Evolutionary conservation across 2,329 filamentous ascomycete species (phyloP), one percentile per base, ranked within the genome.

Genomic region (Ophiocordyceps robertsii): DNA sequence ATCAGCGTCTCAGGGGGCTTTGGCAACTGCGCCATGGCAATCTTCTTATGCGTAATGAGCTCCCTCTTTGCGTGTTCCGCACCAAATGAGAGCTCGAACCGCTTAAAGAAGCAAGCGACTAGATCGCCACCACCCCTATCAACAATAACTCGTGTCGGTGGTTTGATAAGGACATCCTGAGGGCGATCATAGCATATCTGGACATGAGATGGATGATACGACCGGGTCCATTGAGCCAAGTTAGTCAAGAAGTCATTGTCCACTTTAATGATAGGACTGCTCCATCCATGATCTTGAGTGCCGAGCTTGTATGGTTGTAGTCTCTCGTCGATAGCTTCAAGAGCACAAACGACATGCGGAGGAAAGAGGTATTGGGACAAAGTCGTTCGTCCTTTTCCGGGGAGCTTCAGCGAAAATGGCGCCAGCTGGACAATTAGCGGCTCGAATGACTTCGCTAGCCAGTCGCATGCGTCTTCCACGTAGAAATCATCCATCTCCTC

Each of bases 31-130:
- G 51, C 45, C 2, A 37, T 30, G 0, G 37, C 36, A 14, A 55
- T 51, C 19, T 17, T 38, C 33, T 48, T 49, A 3, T 51, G 46
- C 1, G 38, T 37, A 8, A 44, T 36, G 1, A 54, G 47, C 37
- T 56, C 43, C 37, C 24, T 14, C 6, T 29, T 35, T 8, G 19
- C 37, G 14, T 45, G 40, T 40, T 44, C 43, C 29, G 30, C 8
- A 36, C 38, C 12, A 17, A 36, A 36, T 36, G 33, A 36, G 3
- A 36, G 12, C 41, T 36, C 2, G 47, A 51, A 51, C 16, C 41
- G 45, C 29, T 53, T 53, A 21, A 49, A 53, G 45, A 52, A 53
- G 33, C 50, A 54, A 37, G 46, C 13, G 29, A 30, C 39, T 12
- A 27, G 45, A 30, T 30, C 13, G 8, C 29, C 29, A 30, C 43